Conservation (phyloP, 140 eudicot genomes). For the Senecio squalidus region DNA sequence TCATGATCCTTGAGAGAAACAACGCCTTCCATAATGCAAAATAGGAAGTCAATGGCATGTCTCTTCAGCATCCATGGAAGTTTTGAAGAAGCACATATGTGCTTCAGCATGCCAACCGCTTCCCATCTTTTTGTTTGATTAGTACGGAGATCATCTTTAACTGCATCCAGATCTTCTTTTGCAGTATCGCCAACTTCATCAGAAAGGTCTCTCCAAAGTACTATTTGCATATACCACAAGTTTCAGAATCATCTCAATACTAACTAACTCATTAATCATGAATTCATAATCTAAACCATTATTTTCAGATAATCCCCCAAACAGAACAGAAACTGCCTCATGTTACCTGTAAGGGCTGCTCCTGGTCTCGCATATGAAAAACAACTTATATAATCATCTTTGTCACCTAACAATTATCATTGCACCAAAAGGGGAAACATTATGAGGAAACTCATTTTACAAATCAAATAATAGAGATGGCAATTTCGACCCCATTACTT, state of each 20-base stretch:
- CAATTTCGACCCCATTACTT: too few relatives aligned
- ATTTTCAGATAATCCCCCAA: conserved; percentile 1
- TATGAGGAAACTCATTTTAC: conserved; percentile 1
- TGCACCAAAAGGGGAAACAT: conserved; percentile 9
- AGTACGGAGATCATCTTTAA: conserved; percentile 46
- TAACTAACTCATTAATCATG: too few relatives aligned
- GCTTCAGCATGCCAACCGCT: conserved; percentile 68
- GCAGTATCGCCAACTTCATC: conserved; percentile 47
- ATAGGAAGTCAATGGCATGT: conserved; percentile 52
- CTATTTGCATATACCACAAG: conserved; percentile 34
- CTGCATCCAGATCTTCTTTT: conserved; percentile 43
- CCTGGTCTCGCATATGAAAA: conserved; percentile 74
- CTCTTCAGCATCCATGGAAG: conserved; percentile 69
- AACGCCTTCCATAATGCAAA: conserved; percentile 52
- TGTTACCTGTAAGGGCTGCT: conserved; percentile 81
- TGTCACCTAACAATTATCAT: conserved; percentile 41
- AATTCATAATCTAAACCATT: neutral
- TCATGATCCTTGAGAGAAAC: conserved; percentile 22
- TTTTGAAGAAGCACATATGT: conserved; percentile 47
- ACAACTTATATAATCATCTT: conserved; percentile 45
- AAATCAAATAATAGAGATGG: neutral
- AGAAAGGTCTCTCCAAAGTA: conserved; percentile 65
- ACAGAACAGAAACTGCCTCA: neutral
- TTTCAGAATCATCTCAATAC: neutral
- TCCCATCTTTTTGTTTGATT: conserved; percentile 74